Percentiles rank a stretch among this genome's conserved stretches.
phyloP scores from a whole-genome alignment of 2,329 filamentous ascomycete species.

The Ramularia endophylla region DNA sequence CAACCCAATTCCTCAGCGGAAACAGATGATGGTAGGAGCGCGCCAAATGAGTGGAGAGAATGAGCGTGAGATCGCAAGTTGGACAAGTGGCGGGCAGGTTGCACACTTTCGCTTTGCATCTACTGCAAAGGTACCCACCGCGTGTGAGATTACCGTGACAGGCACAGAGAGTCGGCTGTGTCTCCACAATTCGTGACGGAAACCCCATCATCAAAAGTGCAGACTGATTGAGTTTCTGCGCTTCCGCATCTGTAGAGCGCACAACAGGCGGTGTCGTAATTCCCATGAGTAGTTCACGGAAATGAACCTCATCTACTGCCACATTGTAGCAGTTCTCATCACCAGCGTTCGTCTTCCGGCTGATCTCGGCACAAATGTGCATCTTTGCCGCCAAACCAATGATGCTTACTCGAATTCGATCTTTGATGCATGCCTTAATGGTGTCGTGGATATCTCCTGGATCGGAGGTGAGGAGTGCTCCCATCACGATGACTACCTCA shows the following conservation, averaged over 20 bases:
- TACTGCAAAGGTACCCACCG: slow-evolving; percentile 85
- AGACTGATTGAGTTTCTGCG: slow-evolving; percentile 37
- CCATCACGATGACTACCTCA: slow-evolving; percentile 87
- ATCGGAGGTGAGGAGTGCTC: slow-evolving; percentile 82
- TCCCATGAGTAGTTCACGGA: slow-evolving; percentile 79
- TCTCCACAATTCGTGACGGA: slow-evolving; percentile 74
- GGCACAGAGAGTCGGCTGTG: slow-evolving; percentile 71
- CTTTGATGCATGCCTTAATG: slow-evolving; percentile 67
- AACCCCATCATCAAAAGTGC: slow-evolving; percentile 96
- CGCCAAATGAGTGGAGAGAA: slow-evolving; percentile 87
- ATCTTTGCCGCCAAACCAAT: slow-evolving; percentile 89
- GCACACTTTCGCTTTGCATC: slow-evolving; percentile 86
- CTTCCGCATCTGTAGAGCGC: slow-evolving; percentile 39
- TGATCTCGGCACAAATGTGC: slow-evolving; percentile 85
- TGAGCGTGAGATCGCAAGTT: slow-evolving; percentile 82
- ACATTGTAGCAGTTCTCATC: slow-evolving; percentile 73
- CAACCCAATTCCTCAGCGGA: slow-evolving; percentile 81
- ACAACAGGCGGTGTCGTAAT: slow-evolving; percentile 86
- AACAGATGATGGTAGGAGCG: slow-evolving; percentile 93
- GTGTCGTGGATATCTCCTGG: slow-evolving; percentile 94
- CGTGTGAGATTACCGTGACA: slow-evolving; percentile 79
- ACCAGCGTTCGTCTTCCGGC: slow-evolving; percentile 77
- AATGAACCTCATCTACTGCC: slow-evolving; percentile 80
- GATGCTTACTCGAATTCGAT: slow-evolving; percentile 81
- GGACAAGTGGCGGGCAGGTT: slow-evolving; percentile 85